Conservation (phyloP, 208 protist genomes). For the Naegleria fowleri region DNA sequence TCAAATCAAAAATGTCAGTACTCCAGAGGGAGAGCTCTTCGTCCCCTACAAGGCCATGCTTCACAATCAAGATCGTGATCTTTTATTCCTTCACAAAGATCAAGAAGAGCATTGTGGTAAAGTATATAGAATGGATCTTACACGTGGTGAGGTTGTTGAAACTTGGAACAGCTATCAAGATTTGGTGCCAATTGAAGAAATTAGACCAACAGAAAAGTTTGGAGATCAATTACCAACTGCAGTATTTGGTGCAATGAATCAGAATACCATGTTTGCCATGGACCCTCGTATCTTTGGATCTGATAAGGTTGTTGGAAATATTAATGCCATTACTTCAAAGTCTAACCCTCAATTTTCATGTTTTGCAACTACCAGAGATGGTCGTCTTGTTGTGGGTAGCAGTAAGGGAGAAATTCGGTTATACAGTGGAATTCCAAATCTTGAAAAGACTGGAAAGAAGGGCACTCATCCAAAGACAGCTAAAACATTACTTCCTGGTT, state of each 20-base stretch:
- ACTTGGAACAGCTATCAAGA: neutral
- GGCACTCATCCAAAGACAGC: constrained; percentile 18
- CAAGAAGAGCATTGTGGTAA: neutral
- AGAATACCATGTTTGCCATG: neutral
- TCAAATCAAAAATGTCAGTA: neutral
- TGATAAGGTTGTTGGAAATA: neutral
- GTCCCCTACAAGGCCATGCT: neutral
- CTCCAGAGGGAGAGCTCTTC: neutral
- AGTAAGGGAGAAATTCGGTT: constrained; percentile 30
- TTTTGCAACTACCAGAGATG: constrained; percentile 19
- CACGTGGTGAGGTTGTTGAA: neutral
- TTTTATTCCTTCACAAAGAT: constrained; percentile 1
- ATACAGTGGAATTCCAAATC: constrained; percentile 28
- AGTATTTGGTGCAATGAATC: neutral
- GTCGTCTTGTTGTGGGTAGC: constrained; percentile 27
- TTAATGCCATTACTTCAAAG: neutral
- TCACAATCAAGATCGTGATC: neutral
- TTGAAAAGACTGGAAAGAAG: neutral
- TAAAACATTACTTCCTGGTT: constrained; percentile 28
- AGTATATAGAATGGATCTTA: neutral
- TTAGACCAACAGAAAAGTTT: constrained; percentile 4
- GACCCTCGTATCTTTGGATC: neutral
- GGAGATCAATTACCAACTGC: neutral
- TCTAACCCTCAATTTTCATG: constrained; percentile 13
- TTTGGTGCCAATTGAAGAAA: neutral